Conservation (phyloP, 305 asterid genomes). For the Coffea humblotiana region DNA sequence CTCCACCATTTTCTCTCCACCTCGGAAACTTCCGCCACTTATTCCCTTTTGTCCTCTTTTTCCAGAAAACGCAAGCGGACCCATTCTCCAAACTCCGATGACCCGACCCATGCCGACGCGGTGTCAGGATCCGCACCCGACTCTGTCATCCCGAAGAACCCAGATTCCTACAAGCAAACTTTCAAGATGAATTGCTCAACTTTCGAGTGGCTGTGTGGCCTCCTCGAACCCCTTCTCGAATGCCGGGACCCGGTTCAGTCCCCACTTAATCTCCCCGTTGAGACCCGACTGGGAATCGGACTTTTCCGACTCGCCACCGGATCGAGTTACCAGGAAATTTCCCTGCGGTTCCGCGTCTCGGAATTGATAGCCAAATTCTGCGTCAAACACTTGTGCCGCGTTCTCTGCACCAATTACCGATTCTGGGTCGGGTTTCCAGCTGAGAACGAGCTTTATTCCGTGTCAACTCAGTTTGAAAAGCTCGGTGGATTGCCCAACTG, state of each 20-base stretch:
- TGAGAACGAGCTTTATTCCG: constrained; percentile 46
- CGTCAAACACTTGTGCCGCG: constrained; percentile 81
- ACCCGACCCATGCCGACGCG: constrained; percentile 18
- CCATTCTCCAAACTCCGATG: constrained; percentile 18
- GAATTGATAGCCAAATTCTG: constrained; percentile 55
- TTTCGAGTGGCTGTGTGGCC: constrained; percentile 86
- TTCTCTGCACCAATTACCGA: constrained; percentile 79
- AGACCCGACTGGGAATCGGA: constrained; percentile 74
- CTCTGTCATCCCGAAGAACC: constrained; percentile 36
- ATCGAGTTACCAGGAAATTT: constrained; percentile 51
- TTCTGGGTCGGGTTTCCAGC: constrained; percentile 85
- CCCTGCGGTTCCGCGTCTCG: constrained; percentile 54
- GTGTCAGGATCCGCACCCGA: constrained; percentile 10
- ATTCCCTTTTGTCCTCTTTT: constrained; percentile 32
- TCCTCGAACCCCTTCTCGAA: constrained; percentile 83
- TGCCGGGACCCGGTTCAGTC: constrained; percentile 81
- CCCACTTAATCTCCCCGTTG: constrained; percentile 57
- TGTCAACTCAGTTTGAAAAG: constrained; percentile 53
- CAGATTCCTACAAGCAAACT: constrained; percentile 52
- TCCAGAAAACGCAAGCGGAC: constrained; percentile 62
- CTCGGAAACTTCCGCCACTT: constrained; percentile 47
- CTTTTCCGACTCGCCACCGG: constrained; percentile 76
- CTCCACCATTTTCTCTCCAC: constrained; percentile 52
- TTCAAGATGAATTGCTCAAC: constrained; percentile 64
- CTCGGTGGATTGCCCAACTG: constrained; percentile 78